Evolutionary conservation across 768 basidiomycete genomes (phyloP), one percentile per base, ranked within the genome.

Genomic region (Tylopilus rubrobrunneus): DNA sequence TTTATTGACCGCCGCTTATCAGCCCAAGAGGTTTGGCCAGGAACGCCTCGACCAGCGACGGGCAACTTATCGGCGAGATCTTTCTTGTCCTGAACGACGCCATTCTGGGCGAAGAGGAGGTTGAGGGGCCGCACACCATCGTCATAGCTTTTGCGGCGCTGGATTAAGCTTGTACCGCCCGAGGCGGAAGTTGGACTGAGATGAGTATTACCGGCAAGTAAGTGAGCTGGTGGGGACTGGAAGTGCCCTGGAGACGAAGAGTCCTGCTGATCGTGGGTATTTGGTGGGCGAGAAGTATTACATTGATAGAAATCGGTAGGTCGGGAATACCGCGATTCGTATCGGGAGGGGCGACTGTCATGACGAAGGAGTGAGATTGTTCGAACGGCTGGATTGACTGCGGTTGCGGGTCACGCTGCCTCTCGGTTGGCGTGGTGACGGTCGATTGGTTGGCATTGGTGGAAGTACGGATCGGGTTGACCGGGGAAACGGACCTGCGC

Each of bases 1-100:
- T 81, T 83, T 56, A 84, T 83, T 5, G 83, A 83, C 21, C 77
- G 70, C 12, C 83, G 71, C 43, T 74, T 77, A 25, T 78, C 79
- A 0, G 73, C 69, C 34, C 78, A 73, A 6, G 68, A 67, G 0
- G 71, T 71, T 7, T 56, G 56, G 17, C 56, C 51, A 41, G 75
- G 59, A 47, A 73, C 62, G 47, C 61, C 54, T 44, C 71, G 62
- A 21, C 57, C 62, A 37, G 34, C 19, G 15, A 48, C 46, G 45
- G 52, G 52, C 44, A 37, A 39, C 19, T 53, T 53, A 21, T 64
- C 58, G 10, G 21, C 3, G 14, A 31, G 1, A n/a, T 54, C 55
- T 34, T 58, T 56, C n/a, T 37, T 55, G 53, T 57, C 60, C 19
- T 47, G 56, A 55, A 49, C 52, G 14, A 45, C 37, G 41, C 12